A percentile compares a stretch with the other conserved stretches of the same genome.
Evolutionary conservation across 1,284 basidiomycete species (phyloP).

Genomic region (Marasmius fiardii): DNA sequence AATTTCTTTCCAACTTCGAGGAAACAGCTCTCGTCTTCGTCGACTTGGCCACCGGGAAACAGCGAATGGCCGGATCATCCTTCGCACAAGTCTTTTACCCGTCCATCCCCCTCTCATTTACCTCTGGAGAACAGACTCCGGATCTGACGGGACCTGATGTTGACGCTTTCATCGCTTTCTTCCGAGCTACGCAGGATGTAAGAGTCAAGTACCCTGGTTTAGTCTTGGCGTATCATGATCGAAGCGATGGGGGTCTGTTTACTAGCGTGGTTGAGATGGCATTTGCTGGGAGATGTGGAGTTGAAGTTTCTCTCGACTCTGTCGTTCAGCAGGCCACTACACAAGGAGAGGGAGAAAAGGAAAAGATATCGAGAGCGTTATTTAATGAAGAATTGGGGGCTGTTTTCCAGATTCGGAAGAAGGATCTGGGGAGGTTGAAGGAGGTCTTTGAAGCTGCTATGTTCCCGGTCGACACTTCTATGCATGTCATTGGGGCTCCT

Average conservation of each 20-base stretch:
- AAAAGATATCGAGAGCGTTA: conserved; percentile 41
- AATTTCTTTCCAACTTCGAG: conserved; percentile 59
- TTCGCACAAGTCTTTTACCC: conserved; percentile 95
- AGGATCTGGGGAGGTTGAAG: conserved; percentile 57
- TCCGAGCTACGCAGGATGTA: conserved; percentile 70
- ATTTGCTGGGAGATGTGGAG: conserved; percentile 87
- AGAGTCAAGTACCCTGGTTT: conserved; percentile 57
- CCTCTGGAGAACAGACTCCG: conserved; percentile 61
- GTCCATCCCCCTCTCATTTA: conserved; percentile 52
- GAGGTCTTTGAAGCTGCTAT: conserved; percentile 63
- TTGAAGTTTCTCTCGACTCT: conserved; percentile 54
- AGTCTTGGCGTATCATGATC: conserved; percentile 95
- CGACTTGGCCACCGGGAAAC: conserved; percentile 84
- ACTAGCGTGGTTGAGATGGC: conserved; percentile 94
- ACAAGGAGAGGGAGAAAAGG: background rate
- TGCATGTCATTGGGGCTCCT: conserved; percentile 71
- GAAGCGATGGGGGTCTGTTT: conserved; percentile 95
- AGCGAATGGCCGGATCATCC: conserved; percentile 92
- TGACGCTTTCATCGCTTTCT: conserved; percentile 76
- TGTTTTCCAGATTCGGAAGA: conserved; percentile 80
- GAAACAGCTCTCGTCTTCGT: conserved; percentile 79
- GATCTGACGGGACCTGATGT: conserved; percentile 76
- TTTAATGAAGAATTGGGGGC: conserved; percentile 98
- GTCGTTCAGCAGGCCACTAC: background rate
- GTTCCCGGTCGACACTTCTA: conserved; percentile 62